Evolutionary conservation across 192 early-diverging fungal species (phyloP).

Genomic region (Podila epicladia): DNA sequence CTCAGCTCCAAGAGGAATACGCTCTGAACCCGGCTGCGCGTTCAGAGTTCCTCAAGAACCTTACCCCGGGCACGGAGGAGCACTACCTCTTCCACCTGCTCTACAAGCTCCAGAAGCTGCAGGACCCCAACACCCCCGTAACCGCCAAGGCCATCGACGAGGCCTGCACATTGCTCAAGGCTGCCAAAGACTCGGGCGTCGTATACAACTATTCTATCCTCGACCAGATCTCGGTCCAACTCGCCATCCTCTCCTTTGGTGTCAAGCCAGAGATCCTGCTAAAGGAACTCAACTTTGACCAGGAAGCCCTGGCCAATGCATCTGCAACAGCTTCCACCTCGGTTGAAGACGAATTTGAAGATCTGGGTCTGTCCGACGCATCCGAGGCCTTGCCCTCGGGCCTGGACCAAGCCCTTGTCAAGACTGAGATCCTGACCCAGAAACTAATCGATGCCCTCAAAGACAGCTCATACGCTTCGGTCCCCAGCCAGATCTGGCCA

Average conservation of each 20-base stretch:
- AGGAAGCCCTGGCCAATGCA: neutral
- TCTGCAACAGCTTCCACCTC: neutral
- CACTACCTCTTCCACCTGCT: slow-evolving; percentile 30
- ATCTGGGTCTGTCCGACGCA: neutral
- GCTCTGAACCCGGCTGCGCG: slow-evolving; percentile 35
- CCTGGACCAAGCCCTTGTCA: slow-evolving; percentile 22
- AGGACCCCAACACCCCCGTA: slow-evolving; percentile 12
- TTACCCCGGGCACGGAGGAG: slow-evolving; percentile 28
- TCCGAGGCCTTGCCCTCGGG: slow-evolving; percentile 10
- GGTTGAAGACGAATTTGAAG: neutral
- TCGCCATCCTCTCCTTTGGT: slow-evolving; percentile 31
- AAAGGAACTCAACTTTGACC: slow-evolving; percentile 19
- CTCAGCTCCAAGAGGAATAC: slow-evolving; percentile 33
- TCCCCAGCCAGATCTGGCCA: slow-evolving; percentile 17
- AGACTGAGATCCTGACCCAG: slow-evolving; percentile 12
- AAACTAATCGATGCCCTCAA: slow-evolving; percentile 23
- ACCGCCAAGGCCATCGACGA: slow-evolving; percentile 27
- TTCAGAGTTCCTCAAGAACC: slow-evolving; percentile 19
- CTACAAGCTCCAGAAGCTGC: slow-evolving; percentile 26
- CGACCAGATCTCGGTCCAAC: slow-evolving; percentile 14
- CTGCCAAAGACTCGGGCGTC: slow-evolving; percentile 19
- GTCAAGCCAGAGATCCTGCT: slow-evolving; percentile 38
- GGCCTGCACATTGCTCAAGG: slow-evolving; percentile 6
- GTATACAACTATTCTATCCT: slow-evolving; percentile 1
- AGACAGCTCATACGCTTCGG: neutral